A percentile compares a stretch with the other conserved stretches of the same genome.
These are phyloP conservation scores for Biscutella auriculata DNA, from an alignment of 441 rosid genomes.

Conservation along the genomic window DNA sequence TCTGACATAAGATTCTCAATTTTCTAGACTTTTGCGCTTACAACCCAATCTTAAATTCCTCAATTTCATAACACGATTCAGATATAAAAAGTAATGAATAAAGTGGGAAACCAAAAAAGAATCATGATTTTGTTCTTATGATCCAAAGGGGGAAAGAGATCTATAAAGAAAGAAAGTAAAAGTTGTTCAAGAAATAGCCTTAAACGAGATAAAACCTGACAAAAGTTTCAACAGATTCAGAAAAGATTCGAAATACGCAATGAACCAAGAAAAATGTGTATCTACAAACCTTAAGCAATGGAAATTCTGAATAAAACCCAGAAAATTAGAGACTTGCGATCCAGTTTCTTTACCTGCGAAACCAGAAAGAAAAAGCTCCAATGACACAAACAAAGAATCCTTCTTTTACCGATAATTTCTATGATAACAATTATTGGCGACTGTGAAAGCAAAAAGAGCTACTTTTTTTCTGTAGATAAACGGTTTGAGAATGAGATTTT, in stretches of 20 bases:
- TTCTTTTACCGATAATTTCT: neutral
- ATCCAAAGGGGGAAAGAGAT: constrained; percentile 18
- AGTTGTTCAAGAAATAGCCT: constrained; percentile 7
- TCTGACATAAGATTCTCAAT: neutral
- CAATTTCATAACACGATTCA: neutral
- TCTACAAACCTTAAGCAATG: neutral
- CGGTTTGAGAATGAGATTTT: too few relatives aligned
- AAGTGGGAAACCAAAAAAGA: neutral
- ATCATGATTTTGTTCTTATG: neutral
- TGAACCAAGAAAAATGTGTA: neutral
- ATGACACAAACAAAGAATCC: constrained; percentile 4
- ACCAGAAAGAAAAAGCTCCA: neutral
- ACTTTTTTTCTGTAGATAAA: too few relatives aligned
- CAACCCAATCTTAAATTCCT: neutral
- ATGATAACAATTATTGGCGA: constrained; percentile 7
- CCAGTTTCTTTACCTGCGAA: constrained; percentile 12
- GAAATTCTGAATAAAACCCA: neutral
- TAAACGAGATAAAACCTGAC: neutral
- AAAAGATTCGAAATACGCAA: constrained; percentile 6
- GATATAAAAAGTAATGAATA: neutral
- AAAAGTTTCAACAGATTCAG: constrained; percentile 10
- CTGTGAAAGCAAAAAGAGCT: neutral
- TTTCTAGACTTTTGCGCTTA: neutral
- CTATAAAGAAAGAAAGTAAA: neutral
- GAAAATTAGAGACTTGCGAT: neutral